phyloP scores from a whole-genome alignment of 1,139 yeast species.

The Debaryomyces sp. region DNA sequence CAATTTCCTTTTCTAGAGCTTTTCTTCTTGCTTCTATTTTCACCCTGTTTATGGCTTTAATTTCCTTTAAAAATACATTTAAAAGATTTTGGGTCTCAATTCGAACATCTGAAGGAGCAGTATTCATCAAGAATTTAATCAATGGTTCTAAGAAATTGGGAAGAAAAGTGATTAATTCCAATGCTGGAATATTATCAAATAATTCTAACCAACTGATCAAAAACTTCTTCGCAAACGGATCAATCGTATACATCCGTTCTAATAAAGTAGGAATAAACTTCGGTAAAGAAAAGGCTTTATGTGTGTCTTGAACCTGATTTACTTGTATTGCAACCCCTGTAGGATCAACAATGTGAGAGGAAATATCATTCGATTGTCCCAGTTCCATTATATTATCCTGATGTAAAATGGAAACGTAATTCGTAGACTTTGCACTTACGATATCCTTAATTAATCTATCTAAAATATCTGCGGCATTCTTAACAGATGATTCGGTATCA shows the following conservation, averaged over 20 bases:
- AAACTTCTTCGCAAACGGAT: slow-evolving; percentile 90
- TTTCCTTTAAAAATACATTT: slow-evolving; percentile 77
- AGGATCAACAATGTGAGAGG: slow-evolving; percentile 50
- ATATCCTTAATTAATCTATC: slow-evolving; percentile 92
- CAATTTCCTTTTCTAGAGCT: slow-evolving; percentile 24
- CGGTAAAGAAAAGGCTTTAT: slow-evolving; percentile 80
- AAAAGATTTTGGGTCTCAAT: slow-evolving; percentile 81
- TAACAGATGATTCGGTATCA: slow-evolving; percentile 88
- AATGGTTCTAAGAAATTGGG: slow-evolving; percentile 91
- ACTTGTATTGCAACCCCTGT: slow-evolving; percentile 61
- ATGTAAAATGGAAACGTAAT: slow-evolving; percentile 80
- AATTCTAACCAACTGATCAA: slow-evolving; percentile 91
- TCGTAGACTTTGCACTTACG: slow-evolving; percentile 92
- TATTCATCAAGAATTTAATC: slow-evolving; percentile 72
- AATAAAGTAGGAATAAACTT: slow-evolving; percentile 87
- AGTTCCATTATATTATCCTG: slow-evolving; percentile 47
- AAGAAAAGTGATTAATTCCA: slow-evolving; percentile 82
- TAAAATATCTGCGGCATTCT: slow-evolving; percentile 93
- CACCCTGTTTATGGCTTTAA: slow-evolving; percentile 70
- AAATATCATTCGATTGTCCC: slow-evolving; percentile 35
- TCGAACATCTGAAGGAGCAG: slow-evolving; percentile 85
- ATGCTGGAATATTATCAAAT: slow-evolving; percentile 88
- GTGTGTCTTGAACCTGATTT: slow-evolving; percentile 62
- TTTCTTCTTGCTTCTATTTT: slow-evolving; percentile 51
- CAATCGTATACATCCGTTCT: slow-evolving; percentile 89